These are phyloP conservation scores for Bacterosira constricta DNA, from an alignment of 108 stramenopile species.

Conservation along the genomic window DNA sequence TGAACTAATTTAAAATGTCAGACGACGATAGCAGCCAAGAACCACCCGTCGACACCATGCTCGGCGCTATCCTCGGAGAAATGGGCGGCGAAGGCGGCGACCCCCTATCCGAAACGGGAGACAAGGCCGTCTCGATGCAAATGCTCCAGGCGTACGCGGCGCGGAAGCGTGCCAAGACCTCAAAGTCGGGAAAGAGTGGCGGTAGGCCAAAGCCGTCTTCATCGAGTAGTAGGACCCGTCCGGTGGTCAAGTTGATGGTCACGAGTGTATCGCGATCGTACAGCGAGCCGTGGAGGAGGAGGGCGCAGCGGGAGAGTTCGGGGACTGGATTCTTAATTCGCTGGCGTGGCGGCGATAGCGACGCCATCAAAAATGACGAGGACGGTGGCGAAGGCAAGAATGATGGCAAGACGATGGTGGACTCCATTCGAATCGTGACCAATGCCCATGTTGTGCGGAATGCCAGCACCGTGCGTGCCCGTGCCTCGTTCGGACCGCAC, in stretches of 20 bases:
- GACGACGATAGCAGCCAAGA: too few species aligned
- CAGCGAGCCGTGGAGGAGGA: conserved; percentile 41
- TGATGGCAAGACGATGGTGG: too few species aligned
- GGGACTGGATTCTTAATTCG: conserved; percentile 42
- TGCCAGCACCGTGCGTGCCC: conserved; percentile 55
- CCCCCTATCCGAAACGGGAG: too few species aligned
- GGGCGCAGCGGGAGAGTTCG: conserved; percentile 18
- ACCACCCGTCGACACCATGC: too few species aligned
- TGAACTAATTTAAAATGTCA: too few species aligned
- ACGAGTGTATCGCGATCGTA: conserved; percentile 33
- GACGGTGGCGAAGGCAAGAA: neutral
- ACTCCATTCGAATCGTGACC: conserved; percentile 56
- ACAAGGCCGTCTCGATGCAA: too few species aligned
- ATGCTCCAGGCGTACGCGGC: too few species aligned
- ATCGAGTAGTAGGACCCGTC: conserved; percentile 30
- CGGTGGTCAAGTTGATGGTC: conserved; percentile 38
- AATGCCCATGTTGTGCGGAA: conserved; percentile 75
- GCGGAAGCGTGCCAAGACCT: too few species aligned
- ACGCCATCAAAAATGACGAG: conserved; percentile 6
- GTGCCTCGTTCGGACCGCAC: conserved; percentile 40
- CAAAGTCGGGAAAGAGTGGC: too few species aligned
- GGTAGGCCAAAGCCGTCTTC: conserved; percentile 5
- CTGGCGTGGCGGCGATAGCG: conserved; percentile 8
- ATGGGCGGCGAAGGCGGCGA: too few species aligned
- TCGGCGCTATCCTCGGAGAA: too few species aligned